Evolutionary conservation across 108 stramenopile genomes (phyloP).

Genomic region (Stephanodiscus triporus): DNA sequence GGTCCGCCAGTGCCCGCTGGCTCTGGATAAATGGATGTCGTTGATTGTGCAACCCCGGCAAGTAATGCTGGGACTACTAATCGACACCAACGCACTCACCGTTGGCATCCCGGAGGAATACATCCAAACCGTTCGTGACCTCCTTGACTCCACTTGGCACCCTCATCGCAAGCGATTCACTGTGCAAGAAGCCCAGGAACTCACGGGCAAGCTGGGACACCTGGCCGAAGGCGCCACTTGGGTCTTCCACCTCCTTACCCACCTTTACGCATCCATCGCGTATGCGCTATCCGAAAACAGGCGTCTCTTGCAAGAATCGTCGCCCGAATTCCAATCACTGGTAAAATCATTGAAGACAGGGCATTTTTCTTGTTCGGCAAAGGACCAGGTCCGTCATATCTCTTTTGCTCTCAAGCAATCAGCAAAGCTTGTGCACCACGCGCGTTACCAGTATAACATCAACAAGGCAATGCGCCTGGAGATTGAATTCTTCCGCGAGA

Average conservation of each 20-base stretch:
- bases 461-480: constrained; percentile 14
- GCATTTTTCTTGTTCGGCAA: background rate
- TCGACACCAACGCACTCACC: background rate
- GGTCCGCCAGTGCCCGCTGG: constrained; percentile 1
- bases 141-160: constrained; percentile 1
- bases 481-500: constrained; percentile 14
- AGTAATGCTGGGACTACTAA: background rate
- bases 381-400: background rate
- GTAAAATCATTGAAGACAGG: too few species aligned
- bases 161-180: background rate
- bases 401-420: background rate
- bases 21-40: constrained; percentile 26
- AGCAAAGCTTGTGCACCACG: background rate
- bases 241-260: constrained; percentile 25
- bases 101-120: constrained; percentile 13
- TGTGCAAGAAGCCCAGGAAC: background rate
- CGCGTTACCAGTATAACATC: background rate
- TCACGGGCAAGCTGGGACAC: constrained; percentile 19
- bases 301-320: background rate
- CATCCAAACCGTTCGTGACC: background rate
- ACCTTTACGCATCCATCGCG: constrained; percentile 20
- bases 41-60: background rate
- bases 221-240: constrained; percentile 19
- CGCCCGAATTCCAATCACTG: constrained; percentile 4
- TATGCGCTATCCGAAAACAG: constrained; percentile 10